These are phyloP conservation scores for Purpureocillium lavendulum DNA, from an alignment of 2,329 filamentous ascomycete species.

Conservation along the genomic window DNA sequence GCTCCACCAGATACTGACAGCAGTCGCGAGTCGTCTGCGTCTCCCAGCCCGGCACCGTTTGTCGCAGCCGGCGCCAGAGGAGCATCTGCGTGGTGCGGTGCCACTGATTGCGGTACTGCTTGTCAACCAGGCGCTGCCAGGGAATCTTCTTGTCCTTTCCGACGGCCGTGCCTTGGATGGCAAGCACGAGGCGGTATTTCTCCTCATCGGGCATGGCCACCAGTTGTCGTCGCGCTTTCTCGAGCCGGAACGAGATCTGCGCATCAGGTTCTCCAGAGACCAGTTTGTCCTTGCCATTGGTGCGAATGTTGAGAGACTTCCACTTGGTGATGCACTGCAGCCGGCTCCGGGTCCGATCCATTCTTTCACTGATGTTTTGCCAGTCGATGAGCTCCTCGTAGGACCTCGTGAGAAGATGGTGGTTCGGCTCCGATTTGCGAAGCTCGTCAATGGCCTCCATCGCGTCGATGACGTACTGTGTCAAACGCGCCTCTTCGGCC, in stretches of 20 bases:
- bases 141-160: constrained; percentile 37
- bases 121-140: constrained; percentile 37
- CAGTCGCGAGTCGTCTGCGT: constrained; percentile 23
- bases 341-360: constrained; percentile 53
- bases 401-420: constrained; percentile 24
- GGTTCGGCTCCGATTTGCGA: constrained; percentile 22
- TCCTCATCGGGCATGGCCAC: constrained; percentile 33
- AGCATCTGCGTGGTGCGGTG: constrained; percentile 26
- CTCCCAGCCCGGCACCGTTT: constrained; percentile 21
- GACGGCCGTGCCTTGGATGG: constrained; percentile 32
- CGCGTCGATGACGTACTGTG: constrained; percentile 42
- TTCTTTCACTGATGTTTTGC: constrained; percentile 52
- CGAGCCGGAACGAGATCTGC: constrained; percentile 31
- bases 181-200: constrained; percentile 33
- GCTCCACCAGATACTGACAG: constrained; percentile 24
- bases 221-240: constrained; percentile 33
- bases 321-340: constrained; percentile 64
- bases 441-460: constrained; percentile 37
- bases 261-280: constrained; percentile 21
- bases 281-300: constrained; percentile 22
- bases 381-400: constrained; percentile 55
- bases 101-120: constrained; percentile 29
- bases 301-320: constrained; percentile 35
- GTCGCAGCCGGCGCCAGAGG: constrained; percentile 29
- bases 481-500: constrained; percentile 49